phyloP scores from a whole-genome alignment of 2,329 filamentous ascomycete genomes.

The Coniella lustricola region DNA sequence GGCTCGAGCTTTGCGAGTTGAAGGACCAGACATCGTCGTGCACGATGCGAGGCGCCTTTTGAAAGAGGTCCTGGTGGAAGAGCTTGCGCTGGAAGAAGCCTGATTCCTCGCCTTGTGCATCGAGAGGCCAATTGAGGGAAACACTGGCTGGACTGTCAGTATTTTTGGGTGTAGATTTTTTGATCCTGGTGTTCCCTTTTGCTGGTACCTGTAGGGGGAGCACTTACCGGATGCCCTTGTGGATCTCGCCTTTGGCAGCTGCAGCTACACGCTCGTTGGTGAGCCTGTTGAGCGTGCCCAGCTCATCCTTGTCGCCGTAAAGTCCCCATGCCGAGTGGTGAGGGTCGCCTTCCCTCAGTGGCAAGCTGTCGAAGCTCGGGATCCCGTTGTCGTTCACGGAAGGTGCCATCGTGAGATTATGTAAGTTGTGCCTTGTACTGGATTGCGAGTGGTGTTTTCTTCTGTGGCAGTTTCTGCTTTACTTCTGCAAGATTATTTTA shows the following conservation, averaged over 20 bases:
- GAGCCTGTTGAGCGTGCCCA: constrained; percentile 55
- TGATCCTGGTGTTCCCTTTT: too few species aligned
- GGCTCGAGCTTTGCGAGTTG: constrained; percentile 51
- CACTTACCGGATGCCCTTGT: constrained; percentile 42
- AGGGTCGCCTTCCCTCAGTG: constrained; percentile 40
- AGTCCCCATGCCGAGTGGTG: constrained; percentile 38
- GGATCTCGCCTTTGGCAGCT: constrained; percentile 45
- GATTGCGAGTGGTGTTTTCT: too few species aligned
- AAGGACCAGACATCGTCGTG: constrained; percentile 56
- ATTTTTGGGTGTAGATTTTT: not conserved
- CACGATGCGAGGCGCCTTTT: constrained; percentile 43
- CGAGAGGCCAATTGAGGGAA: constrained; percentile 54
- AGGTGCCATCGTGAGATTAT: constrained; percentile 12
- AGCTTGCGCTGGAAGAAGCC: constrained; percentile 46
- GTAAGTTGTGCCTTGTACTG: not conserved
- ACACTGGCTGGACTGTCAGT: constrained; percentile 32
- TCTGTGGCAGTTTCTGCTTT: not conserved
- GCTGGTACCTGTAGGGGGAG: too few species aligned
- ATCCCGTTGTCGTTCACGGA: constrained; percentile 35
- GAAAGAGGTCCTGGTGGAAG: constrained; percentile 47
- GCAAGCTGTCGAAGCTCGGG: constrained; percentile 40
- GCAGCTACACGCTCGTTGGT: constrained; percentile 45
- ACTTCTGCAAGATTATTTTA: not conserved
- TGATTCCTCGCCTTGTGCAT: constrained; percentile 43
- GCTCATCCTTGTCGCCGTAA: constrained; percentile 49